Evolutionary conservation across 2,329 filamentous ascomycete genomes (phyloP).

Genomic region (Alternaria infectoria): DNA sequence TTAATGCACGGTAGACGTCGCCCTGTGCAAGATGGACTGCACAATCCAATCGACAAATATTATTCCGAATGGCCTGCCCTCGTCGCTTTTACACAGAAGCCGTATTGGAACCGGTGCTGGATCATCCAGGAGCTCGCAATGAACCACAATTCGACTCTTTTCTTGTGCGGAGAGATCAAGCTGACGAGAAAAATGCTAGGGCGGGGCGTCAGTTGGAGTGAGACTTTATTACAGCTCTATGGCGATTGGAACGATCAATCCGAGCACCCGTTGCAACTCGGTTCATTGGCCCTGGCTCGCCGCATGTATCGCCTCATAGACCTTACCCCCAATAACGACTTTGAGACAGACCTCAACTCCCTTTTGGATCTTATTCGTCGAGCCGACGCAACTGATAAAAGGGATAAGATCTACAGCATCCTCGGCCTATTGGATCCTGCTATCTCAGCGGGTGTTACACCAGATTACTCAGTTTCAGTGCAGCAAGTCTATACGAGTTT

Average conservation of each 20-base stretch:
- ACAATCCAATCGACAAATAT: too few species aligned
- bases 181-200: neutral
- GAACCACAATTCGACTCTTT: neutral
- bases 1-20: too few species aligned
- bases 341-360: accelerated
- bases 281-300: accelerated
- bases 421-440: neutral
- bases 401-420: neutral
- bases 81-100: neutral
- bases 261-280: accelerated
- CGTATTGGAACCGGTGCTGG: neutral
- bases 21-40: too few species aligned
- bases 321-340: neutral
- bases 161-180: neutral
- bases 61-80: neutral
- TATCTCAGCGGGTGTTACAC: neutral
- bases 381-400: neutral
- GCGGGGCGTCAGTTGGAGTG: accelerated
- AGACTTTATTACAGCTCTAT: accelerated
- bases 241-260: too few species aligned
- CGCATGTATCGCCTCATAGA: neutral
- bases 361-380: neutral
- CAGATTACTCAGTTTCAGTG: neutral
- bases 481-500: neutral
- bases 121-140: neutral